Evolutionary conservation across 1,139 yeast genomes (phyloP).

Genomic region (Geotrichum siamense): DNA sequence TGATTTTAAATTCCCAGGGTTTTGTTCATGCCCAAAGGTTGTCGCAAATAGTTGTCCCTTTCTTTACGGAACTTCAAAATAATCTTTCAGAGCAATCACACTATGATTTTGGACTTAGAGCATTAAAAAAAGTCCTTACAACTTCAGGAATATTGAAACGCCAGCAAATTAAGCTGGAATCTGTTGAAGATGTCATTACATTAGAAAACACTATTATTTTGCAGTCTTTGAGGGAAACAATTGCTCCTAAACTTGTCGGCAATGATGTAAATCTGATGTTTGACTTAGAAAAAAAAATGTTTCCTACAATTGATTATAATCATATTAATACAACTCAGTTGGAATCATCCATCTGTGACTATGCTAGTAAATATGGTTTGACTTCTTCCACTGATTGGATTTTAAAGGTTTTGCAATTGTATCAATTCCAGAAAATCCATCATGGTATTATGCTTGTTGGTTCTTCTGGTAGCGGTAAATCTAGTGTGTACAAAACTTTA

Average conservation of each 20-base stretch:
- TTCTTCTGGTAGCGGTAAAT: conserved; percentile 67
- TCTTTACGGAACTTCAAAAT: conserved; percentile 43
- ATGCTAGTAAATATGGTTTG: conserved; percentile 30
- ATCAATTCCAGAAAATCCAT: conserved; percentile 55
- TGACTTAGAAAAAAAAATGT: conserved; percentile 29
- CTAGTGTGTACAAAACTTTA: conserved; percentile 48
- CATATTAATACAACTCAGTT: conserved; percentile 24
- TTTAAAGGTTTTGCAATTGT: conserved; percentile 55
- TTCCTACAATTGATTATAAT: conserved; percentile 27
- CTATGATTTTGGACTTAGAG: conserved; percentile 86
- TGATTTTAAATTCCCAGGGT: conserved; percentile 66
- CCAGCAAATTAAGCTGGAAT: conserved; percentile 10
- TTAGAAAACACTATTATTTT: conserved; percentile 43
- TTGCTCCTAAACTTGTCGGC: conserved; percentile 57
- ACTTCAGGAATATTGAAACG: conserved; percentile 51
- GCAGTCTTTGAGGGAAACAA: conserved; percentile 50
- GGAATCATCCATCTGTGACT: conserved; percentile 19
- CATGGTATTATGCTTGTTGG: conserved; percentile 86
- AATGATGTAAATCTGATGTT: conserved; percentile 44
- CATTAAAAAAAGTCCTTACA: conserved; percentile 59
- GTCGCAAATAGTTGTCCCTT: conserved; percentile 48
- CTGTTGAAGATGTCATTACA: conserved; percentile 27
- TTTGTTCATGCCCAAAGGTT: conserved; percentile 45
- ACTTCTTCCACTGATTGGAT: conserved; percentile 41
- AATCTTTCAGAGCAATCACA: conserved; percentile 53